Base-by-base conservation (phyloP, 1,284 basidiomycete genomes). In the Tilletiopsis washingtonensis region DNA sequence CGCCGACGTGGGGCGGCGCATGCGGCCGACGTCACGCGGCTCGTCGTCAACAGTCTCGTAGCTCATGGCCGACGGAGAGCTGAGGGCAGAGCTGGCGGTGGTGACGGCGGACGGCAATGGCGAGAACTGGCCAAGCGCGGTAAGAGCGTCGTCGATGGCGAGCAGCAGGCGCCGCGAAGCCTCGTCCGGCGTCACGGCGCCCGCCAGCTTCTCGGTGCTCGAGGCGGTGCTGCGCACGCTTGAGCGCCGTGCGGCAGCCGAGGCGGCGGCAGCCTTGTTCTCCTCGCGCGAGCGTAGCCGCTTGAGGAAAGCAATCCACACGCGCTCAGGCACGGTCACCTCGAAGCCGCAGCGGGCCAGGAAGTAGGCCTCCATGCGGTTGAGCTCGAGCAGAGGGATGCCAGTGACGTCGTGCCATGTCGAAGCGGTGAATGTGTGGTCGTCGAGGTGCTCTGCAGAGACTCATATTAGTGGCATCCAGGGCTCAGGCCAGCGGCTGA, bases 351-450 rank as follows among this genome's bases (percentile, higher is more conserved):
- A 61, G 40, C 58, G 57, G 29, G 62, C 60, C 37, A 72, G 50
- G 53, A 64, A 71, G 54, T 60, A 67, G n/a, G 61, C 54, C 57
- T 72, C 70, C 49, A 67, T 64, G 42, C 57, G 56, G 53, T 69
- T 71, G 43, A 72, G 62, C 50, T 72, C 70, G 21, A 49, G 41
- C 1, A 72, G 51, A 17, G 70, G 67, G 17, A 72, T 72, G 6
- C 70, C 68, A 0, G 69, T 72, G n/a, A 72, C 69, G 43, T 72
- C 70, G 48, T 64, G 61, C 70, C 70, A 72, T 4, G 70, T 72
- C 57, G 68, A 69, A 59, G 71, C 71, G 46, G 68, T 56, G 53
- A 72, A 72, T 2, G 70, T 72, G 54, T 72, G 69, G 54, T 72
- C 70, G 42, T 72, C 70, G n/a, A 72, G 43, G 42, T 69, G 66